Base-by-base conservation (phyloP, 129 eudicot species). In the Tagetes erecta region DNA sequence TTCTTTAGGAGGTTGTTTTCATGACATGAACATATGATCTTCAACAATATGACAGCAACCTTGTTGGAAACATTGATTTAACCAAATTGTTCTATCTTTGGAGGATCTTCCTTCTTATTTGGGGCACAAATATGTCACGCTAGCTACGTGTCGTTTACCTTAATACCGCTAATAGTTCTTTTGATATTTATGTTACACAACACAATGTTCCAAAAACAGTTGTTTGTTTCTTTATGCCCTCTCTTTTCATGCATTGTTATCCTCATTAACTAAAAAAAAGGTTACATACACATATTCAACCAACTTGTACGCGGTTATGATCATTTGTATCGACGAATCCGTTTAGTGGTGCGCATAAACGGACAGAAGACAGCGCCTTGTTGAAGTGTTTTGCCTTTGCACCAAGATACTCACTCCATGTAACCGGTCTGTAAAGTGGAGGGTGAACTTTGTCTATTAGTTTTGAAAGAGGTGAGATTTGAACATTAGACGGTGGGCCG, bases 371-470 rank as follows among this genome's bases (percentile, higher is more conserved):
- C 64, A 92, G 85, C 37, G 96, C 89, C 64, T 87, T 86, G 51
- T 87, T 78, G 70, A 92, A 92, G 73, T 85, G 84, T 68, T 89
- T 82, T 0, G 96, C 93, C 71, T 92, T 92, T 3, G 85, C 79
- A n/a, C 91, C 91, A 5, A 92, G 86, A 64, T 87, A 92, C 66
- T 92, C 96, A 30, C 87, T 85, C 97, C 97, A 92, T 0, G 96
- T 92, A 10, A 92, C 84, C 0, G 97, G 80, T 65, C 91, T 80
- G 45, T 85, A 92, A 3, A 87, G 83, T 1, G 93, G 89, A 2
- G 96, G 96, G 77, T 87, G 92, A 46, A 35, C 64, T 27, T 73
- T 72, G 66, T 92, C 96, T 0, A 79, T 80, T 34, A 92, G 76
- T 65, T 87, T 83, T 4, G 89, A 52, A 3, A 86, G 80, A 2